Evolutionary conservation across 768 basidiomycete species (phyloP), one percentile per base, ranked within the genome.

Genomic region (Trametes coccinea): DNA sequence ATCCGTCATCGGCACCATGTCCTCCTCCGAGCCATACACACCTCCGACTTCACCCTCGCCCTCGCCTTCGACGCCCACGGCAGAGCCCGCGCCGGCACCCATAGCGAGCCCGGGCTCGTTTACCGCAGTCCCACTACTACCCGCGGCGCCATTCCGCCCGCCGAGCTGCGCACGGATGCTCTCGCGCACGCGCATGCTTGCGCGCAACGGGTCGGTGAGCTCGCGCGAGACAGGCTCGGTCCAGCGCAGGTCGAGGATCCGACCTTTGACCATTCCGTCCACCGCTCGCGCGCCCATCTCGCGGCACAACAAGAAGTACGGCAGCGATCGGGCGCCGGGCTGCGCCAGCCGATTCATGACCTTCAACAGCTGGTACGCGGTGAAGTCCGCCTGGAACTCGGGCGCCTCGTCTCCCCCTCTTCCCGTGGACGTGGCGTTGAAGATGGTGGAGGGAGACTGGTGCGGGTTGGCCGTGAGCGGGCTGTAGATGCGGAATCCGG

Each of bases 271-370:
- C 90, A 93, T 89, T 30, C 89, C 91, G 69, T 93, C 92, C 7
- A 93, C 89, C 4, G 89, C 89, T 8, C 84, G 80, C 48, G 90
- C 90, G 3, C 92, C 92, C n/a, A 93, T 75, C 72, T 93, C 90
- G 43, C 90, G 80, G 68, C 91, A 93, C 13, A 93, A 80, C 62
- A 87, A 76, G 73, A 94, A 94, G 72, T 94, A 94, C 2, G 89
- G 82, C 52, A 93, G 77, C 63, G 87, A 84, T 10, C 77, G 81
- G 52, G 84, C 81, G 46, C 82, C 83, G 0, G 82, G 81, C 65
- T 86, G 84, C 31, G 87, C 84, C 59, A 94, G 79, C 52, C 90
- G 83, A 66, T 84, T 84, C 89, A 92, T 92, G 51, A 93, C 90
- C 66, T 85, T 87, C 61, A 93, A 79, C 13, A 93, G 79, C 67